Conservation (phyloP, 768 basidiomycete species). For the Mycena haematopus region DNA sequence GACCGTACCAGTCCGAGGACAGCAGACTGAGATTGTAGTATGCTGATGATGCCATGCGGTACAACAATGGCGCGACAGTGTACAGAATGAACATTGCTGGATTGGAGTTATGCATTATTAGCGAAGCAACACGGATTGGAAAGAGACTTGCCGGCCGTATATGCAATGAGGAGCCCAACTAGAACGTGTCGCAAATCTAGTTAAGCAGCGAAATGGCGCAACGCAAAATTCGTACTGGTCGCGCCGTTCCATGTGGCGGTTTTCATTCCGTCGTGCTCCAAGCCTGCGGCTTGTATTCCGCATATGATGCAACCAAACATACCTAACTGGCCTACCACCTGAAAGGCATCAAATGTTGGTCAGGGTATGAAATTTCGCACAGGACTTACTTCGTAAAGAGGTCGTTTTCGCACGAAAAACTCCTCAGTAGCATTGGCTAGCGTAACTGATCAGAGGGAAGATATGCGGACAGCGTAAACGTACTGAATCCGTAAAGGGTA, state of each 20-base stretch:
- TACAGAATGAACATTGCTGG: constrained; percentile 86
- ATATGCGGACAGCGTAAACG: constrained; percentile 35
- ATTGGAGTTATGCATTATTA: constrained; percentile 26
- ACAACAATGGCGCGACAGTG: constrained; percentile 84
- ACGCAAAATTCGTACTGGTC: constrained; percentile 55
- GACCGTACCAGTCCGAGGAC: constrained; percentile 88
- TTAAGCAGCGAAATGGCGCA: constrained; percentile 6
- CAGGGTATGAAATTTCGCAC: not conserved
- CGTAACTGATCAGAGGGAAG: constrained; percentile 1
- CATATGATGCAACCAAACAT: constrained; percentile 86
- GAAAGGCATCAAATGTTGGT: not conserved
- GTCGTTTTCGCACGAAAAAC: constrained; percentile 79
- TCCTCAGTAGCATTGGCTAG: constrained; percentile 89
- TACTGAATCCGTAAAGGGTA: constrained; percentile 86
- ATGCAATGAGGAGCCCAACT: constrained; percentile 55
- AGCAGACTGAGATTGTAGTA: constrained; percentile 87
- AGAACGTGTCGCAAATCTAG: constrained; percentile 9
- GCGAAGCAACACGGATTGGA: constrained; percentile 8
- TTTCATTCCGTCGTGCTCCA: constrained; percentile 75
- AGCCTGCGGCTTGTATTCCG: constrained; percentile 74
- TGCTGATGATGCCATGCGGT: constrained; percentile 84
- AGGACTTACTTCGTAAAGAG: constrained; percentile 70
- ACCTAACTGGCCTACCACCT: constrained; percentile 81
- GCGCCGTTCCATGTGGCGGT: constrained; percentile 74
- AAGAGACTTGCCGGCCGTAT: constrained; percentile 41